Evolutionary conservation across 148 eudicot genomes (phyloP), one percentile per base, ranked within the genome.

Genomic region (Amaranthus cruentus): DNA sequence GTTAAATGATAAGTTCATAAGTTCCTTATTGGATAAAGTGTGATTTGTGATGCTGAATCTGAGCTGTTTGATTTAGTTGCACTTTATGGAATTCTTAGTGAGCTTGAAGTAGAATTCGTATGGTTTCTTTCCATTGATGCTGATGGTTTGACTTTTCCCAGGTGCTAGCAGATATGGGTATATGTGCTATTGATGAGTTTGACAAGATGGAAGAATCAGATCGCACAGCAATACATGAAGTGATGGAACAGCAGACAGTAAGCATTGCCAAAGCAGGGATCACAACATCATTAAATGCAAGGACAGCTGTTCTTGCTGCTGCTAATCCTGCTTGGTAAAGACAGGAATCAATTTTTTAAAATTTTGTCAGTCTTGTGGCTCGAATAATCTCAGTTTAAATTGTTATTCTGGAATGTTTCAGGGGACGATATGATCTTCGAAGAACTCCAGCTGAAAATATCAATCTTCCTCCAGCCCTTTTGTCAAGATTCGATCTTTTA

Each of bases 91-190:
- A 64, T 50, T 42, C 7, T 2, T 43, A 0, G 8, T 51, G 50
- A 9, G 6, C 21, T 28, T 50, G 55, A 50, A 49, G 38, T 67
- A 53, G 53, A 9, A 49, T 21, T 51, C 28, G 9, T 50, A 47
- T 57, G 7, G 55, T 3, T 59, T 52, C 46, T 4, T 28, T 52
- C 47, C 28, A 51, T 62, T 10, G 3, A 18, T 78, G 69, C 70
- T 65, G 62, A 51, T 71, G 55, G 21, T 8, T 15, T 64, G 67
- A 2, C 48, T 75, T 66, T 5, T 73, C 48, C 51, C 75, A 92
- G 99, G 99, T 96, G 77, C 83, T 96, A 55, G 99, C 99, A n/a
- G 99, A 96, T 83, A 92, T 92, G 97, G 99, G 99, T 48, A 96
- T 96, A 12, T 96, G 99, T 86, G 97, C 96, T 62, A 92, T 96